phyloP scores from a whole-genome alignment of 306 rosid species.

The Ochetophila trinervis region DNA sequence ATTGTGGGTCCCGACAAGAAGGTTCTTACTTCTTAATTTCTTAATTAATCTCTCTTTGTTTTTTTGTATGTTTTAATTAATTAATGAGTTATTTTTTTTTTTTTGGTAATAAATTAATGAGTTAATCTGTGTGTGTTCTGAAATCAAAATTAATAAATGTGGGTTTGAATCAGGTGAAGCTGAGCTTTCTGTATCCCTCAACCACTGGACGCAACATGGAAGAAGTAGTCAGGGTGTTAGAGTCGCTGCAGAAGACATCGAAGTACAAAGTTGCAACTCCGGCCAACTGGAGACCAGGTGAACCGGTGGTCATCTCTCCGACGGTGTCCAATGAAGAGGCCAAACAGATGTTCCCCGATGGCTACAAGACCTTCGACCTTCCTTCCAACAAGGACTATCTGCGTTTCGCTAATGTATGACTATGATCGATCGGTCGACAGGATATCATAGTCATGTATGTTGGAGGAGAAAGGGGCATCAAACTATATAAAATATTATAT shows the following conservation, averaged over 20 bases:
- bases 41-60: neutral
- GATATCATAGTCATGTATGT: neutral
- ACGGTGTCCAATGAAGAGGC: conserved; percentile 59
- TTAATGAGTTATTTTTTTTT: neutral
- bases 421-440: too few species aligned
- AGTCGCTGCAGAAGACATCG: conserved; percentile 64
- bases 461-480: neutral
- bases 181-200: conserved; percentile 82
- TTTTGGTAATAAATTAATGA: too few species aligned
- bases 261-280: conserved; percentile 65
- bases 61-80: neutral
- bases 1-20: conserved; percentile 66
- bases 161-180: conserved; percentile 38
- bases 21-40: conserved; percentile 21
- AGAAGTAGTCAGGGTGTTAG: conserved; percentile 77
- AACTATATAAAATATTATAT: too few species aligned
- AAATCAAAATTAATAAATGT: too few species aligned
- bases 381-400: conserved; percentile 63
- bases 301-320: conserved; percentile 49
- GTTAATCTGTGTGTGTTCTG: too few species aligned
- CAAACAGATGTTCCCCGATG: conserved; percentile 52
- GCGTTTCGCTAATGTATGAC: conserved; percentile 58
- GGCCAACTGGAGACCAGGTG: conserved; percentile 71
- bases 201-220: conserved; percentile 81
- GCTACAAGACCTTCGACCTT: conserved; percentile 50